A percentile compares a stretch with the other conserved stretches of the same genome.
These are phyloP conservation scores for Phytopythium delawarense DNA, from an alignment of 352 stramenopile genomes.

Conservation along the genomic window DNA sequence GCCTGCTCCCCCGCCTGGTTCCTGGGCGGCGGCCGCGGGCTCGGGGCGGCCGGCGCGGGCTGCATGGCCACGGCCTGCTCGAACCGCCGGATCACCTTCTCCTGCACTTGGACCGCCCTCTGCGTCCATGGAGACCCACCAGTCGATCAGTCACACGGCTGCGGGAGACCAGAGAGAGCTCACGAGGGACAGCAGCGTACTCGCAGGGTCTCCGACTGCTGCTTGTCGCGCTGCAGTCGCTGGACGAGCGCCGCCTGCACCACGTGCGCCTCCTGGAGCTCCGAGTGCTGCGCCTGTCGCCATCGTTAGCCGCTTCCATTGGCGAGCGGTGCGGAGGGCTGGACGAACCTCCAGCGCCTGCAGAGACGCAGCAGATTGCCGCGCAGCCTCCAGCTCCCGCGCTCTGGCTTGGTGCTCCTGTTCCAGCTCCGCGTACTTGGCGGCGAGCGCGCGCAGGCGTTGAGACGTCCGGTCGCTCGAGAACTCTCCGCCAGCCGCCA, in stretches of 20 bases:
- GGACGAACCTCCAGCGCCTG: conserved; percentile 37
- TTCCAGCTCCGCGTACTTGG: conserved; percentile 70
- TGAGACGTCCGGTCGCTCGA: conserved; percentile 8
- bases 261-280: conserved; percentile 72
- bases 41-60: conserved; percentile 10
- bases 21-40: not conserved
- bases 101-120: conserved; percentile 68
- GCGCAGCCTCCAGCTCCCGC: conserved; percentile 30
- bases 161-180: not conserved
- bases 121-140: conserved; percentile 11
- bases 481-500: not conserved
- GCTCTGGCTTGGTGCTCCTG: conserved; percentile 25
- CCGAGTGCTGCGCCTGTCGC: conserved; percentile 28
- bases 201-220: conserved; percentile 44
- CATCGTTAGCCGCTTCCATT: not conserved
- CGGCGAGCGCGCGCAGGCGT: conserved; percentile 19
- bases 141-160: not conserved
- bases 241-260: conserved; percentile 63
- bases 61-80: conserved; percentile 55
- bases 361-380: conserved; percentile 20
- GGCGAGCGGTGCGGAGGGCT: not conserved
- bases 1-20: conserved; percentile 8
- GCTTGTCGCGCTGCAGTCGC: conserved; percentile 60
- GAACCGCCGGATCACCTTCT: conserved; percentile 78
- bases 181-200: conserved; percentile 12